phyloP scores from a whole-genome alignment of 306 rosid genomes.

The Lathyrus aphaca region DNA sequence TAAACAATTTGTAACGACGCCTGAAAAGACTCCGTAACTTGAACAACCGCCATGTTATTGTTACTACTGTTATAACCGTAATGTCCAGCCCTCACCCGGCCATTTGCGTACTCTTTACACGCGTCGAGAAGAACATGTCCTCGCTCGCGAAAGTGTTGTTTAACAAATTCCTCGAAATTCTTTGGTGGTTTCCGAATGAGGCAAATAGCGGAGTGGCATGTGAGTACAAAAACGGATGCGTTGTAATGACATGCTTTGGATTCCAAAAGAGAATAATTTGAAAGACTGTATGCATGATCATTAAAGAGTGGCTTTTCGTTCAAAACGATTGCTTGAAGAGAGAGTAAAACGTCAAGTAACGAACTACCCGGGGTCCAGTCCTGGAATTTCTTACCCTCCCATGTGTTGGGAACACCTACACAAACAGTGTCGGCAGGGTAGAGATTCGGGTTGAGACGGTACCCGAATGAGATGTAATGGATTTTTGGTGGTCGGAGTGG shows the following conservation, averaged over 20 bases:
- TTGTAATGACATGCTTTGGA: not conserved
- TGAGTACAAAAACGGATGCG: not conserved
- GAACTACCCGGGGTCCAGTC: not conserved
- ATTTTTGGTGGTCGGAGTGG: not conserved
- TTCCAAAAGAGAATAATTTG: not conserved
- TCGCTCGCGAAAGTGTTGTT: not conserved
- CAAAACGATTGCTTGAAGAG: not conserved
- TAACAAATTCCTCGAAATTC: not conserved
- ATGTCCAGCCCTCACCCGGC: slow-evolving; percentile 2
- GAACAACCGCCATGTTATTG: not conserved
- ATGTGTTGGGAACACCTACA: not conserved
- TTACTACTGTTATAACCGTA: not conserved
- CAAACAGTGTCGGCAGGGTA: not conserved
- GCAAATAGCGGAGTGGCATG: not conserved
- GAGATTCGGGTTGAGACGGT: not conserved
- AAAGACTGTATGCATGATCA: not conserved
- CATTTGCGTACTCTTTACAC: slow-evolving; percentile 5
- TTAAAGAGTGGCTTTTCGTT: not conserved
- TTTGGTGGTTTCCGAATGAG: not conserved
- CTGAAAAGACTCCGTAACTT: not conserved
- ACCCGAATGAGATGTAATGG: not conserved
- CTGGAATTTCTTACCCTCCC: not conserved
- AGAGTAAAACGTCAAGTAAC: not conserved
- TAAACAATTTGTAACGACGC: not conserved
- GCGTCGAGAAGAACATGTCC: not conserved